Conservation (phyloP, 2,329 filamentous ascomycete genomes). For the Pyricularia sp. region DNA sequence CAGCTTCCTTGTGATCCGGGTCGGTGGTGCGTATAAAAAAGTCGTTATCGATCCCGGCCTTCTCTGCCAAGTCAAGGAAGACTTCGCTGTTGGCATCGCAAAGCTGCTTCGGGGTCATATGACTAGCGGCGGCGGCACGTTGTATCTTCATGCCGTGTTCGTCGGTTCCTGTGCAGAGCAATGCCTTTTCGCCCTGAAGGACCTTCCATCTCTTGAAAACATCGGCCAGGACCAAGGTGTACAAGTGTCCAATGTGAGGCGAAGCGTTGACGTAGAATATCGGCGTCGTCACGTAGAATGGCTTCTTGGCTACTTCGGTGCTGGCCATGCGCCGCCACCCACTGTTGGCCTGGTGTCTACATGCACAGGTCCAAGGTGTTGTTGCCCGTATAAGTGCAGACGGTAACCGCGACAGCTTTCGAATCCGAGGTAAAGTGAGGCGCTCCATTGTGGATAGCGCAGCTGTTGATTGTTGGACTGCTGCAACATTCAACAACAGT, state of each 20-base stretch:
- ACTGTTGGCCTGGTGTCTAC: not conserved
- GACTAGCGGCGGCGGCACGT: constrained; percentile 65
- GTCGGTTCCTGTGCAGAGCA: constrained; percentile 85
- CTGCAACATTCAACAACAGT: too few species aligned
- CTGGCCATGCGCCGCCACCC: constrained; percentile 5
- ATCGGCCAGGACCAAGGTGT: constrained; percentile 85
- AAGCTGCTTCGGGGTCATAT: constrained; percentile 68
- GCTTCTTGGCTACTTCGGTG: constrained; percentile 41
- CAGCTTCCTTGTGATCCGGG: constrained; percentile 68
- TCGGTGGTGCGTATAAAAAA: constrained; percentile 93
- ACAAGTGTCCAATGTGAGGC: constrained; percentile 90
- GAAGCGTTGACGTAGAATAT: constrained; percentile 99
- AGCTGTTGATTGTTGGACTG: not conserved
- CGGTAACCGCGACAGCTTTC: not conserved
- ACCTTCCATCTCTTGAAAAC: constrained; percentile 86
- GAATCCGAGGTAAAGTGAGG: not conserved
- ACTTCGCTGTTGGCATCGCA: constrained; percentile 77
- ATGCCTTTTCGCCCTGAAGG: constrained; percentile 60
- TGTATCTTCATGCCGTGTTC: constrained; percentile 98
- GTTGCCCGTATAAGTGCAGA: not conserved
- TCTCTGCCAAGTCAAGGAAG: constrained; percentile 65
- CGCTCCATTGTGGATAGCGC: not conserved
- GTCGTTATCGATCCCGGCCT: constrained; percentile 64
- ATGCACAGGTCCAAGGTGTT: not conserved
- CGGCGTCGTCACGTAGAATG: constrained; percentile 90